Evolutionary conservation across 2,329 filamentous ascomycete species (phyloP), one percentile per base, ranked within the genome.

Genomic region (Lecanoromycetidae sp.): DNA sequence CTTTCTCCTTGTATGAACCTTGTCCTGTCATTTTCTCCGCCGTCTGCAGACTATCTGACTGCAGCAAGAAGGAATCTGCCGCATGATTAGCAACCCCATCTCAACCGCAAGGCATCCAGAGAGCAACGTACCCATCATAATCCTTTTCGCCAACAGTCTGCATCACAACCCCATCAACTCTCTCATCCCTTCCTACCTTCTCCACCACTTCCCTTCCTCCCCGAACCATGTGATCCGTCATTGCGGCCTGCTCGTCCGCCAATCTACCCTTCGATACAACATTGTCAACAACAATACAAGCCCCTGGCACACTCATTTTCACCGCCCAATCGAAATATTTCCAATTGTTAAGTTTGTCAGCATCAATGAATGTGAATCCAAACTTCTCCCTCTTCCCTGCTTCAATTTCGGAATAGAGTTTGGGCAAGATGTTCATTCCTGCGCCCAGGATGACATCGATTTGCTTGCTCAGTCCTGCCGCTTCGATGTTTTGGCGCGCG

Each of bases 321-420:
- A 70, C 57, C 2, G 67, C 67, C 53, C 59, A 59, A 45, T 74
- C 62, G 35, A 75, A 71, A 51, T 74, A 73, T 23, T 64, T 62
- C 61, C 63, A 69, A 46, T 73, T 71, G 52, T 71, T 69, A 35
- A 61, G 60, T 59, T 71, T 72, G 38, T 71, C 69, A 5, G 72
- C 73, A 55, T 76, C 72, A 29, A 76, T 70, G 49, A 76, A 76
- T 1, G 70, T 65, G 51, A 76, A 63, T 46, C 71, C 71, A 49
- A 72, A 74, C 36, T 60, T 60, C 9, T 60, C 60, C 1, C 67
- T 52, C 50, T 60, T 62, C 2, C 66, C 66, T 1, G 45, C 37
- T 36, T 60, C 50, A 10, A 71, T 64, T 49, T 74, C 66, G 6
- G 62, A 57, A 0, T 53, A 58, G 13, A 76, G 55, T 41, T 58